Percentiles rank a stretch among this genome's conserved stretches.
phyloP scores from a whole-genome alignment of 2,329 filamentous ascomycete genomes.

The Talaromyces sp. region DNA sequence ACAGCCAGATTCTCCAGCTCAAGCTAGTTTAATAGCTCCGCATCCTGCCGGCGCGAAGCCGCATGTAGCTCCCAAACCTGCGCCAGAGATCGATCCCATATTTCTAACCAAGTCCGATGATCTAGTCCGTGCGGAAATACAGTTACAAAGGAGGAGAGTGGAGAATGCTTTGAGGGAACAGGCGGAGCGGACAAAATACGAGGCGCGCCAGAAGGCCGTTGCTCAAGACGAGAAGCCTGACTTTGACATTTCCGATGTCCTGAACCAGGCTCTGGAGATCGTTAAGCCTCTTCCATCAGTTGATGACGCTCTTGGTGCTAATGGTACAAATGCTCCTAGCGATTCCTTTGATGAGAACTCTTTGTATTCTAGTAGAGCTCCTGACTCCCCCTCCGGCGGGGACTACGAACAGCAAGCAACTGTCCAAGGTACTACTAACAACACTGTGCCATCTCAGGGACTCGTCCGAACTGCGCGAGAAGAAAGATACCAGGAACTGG shows the following conservation, averaged over 20 bases:
- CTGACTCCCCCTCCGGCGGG: conserved; percentile 62
- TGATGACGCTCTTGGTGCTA: conserved; percentile 45
- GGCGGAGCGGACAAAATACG: conserved; percentile 57
- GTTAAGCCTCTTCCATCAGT: conserved; percentile 62
- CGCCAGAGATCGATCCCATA: conserved; percentile 71
- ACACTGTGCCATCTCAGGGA: conserved; percentile 15
- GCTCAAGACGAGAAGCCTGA: conserved; percentile 53
- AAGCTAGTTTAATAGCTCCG: background rate
- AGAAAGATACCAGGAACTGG: background rate
- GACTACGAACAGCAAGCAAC: conserved; percentile 18
- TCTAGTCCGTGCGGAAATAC: conserved; percentile 73
- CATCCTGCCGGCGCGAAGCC: conserved; percentile 16
- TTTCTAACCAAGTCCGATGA: conserved; percentile 81
- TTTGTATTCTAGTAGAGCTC: conserved; percentile 86
- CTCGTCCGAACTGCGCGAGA: background rate
- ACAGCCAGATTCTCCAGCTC: conserved; percentile 12
- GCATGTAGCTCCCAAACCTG: conserved; percentile 42
- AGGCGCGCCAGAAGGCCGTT: conserved; percentile 44
- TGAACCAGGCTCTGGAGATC: conserved; percentile 63
- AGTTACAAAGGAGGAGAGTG: conserved; percentile 72
- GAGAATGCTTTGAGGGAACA: conserved; percentile 74
- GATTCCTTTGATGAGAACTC: conserved; percentile 90
- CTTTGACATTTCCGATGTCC: conserved; percentile 66
- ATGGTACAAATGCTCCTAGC: conserved; percentile 59
- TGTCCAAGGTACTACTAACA: conserved; percentile 10